Evolutionary conservation across 306 rosid genomes (phyloP).

Genomic region (Trifolium subterraneum): DNA sequence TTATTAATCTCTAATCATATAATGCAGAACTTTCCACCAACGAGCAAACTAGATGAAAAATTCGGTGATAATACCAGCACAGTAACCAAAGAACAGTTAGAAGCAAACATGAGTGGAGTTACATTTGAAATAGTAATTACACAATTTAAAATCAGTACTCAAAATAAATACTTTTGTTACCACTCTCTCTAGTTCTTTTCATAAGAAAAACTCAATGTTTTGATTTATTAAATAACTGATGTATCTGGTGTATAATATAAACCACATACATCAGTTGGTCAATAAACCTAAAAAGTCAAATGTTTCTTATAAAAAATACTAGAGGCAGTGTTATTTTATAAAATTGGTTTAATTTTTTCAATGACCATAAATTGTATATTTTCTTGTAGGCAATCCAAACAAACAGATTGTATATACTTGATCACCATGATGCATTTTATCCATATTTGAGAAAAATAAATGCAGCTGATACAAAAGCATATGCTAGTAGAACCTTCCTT

Average conservation of each 20-base stretch:
- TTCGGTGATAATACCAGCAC: conserved; percentile 64
- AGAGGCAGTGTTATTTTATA: too few relatives aligned
- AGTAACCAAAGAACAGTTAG: conserved; percentile 52
- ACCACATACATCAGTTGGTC: too few relatives aligned
- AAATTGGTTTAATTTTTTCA: too few relatives aligned
- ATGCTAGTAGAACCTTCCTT: conserved; percentile 68
- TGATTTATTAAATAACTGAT: too few relatives aligned
- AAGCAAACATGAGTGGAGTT: conserved; percentile 53
- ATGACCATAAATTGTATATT: conserved; percentile 3
- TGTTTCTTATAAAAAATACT: too few relatives aligned
- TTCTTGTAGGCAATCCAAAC: conserved; percentile 57
- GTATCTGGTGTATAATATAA: too few relatives aligned
- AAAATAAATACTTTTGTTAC: not conserved
- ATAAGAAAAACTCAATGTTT: too few relatives aligned
- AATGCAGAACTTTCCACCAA: conserved; percentile 69
- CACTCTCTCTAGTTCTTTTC: too few relatives aligned
- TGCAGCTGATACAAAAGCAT: conserved; percentile 51
- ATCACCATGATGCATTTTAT: conserved; percentile 66
- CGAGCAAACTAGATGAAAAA: conserved; percentile 58
- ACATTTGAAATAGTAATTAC: conserved; percentile 51
- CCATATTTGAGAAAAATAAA: conserved; percentile 69
- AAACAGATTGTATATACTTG: conserved; percentile 62
- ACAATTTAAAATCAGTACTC: not conserved
- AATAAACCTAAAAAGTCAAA: too few relatives aligned
- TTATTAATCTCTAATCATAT: conserved; percentile 8